Evolutionary conservation across 192 early-diverging fungal genomes (phyloP), one percentile per base, ranked within the genome.

Genomic region (Podila clonocystis): DNA sequence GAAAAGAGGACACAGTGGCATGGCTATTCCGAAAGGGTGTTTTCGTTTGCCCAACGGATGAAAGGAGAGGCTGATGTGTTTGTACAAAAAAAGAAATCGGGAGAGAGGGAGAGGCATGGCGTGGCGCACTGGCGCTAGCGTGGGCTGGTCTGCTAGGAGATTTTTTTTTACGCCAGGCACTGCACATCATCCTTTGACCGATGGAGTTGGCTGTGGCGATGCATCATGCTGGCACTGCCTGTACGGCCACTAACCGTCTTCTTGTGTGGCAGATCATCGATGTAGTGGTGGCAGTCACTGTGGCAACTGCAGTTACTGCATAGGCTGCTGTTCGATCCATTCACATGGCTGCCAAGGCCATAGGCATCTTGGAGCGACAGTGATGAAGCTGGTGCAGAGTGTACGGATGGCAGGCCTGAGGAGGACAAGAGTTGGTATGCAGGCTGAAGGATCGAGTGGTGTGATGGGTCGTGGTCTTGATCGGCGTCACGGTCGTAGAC

Each of bases 171-270:
- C 9, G 72, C 72, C 24, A 73, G 62, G 58, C 72, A 73, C 12
- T 63, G 72, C 72, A 73, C 65, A 48, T 73, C 65, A 22, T 73
- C 72, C 5, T 65, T 67, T 60, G 74, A 48, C 62, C 58, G 60
- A 29, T 73, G 63, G 63, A 75, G 67, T 31, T 75, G 61, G 67
- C 62, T 74, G 73, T 74, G 73, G 33, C 61, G 67, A 69, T 75
- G 74, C 74, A 75, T 75, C 74, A 68, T 75, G 30, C 36, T 65
- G 13, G 8, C 22, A n/a, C n/a, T 26, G 24, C 52, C 52, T 24
- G n/a, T 24, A 55, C 29, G 62, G 55, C 19, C 34, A 9, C 30
- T 33, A 17, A 67, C 24, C 4, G 49, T 55, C 2, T 33, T 55
- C 2, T 33, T 33, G 2, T 33, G 50, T 29, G n/a, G 50, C 31